Evolutionary conservation across 306 rosid genomes (phyloP).

Genomic region (Delonix regia): DNA sequence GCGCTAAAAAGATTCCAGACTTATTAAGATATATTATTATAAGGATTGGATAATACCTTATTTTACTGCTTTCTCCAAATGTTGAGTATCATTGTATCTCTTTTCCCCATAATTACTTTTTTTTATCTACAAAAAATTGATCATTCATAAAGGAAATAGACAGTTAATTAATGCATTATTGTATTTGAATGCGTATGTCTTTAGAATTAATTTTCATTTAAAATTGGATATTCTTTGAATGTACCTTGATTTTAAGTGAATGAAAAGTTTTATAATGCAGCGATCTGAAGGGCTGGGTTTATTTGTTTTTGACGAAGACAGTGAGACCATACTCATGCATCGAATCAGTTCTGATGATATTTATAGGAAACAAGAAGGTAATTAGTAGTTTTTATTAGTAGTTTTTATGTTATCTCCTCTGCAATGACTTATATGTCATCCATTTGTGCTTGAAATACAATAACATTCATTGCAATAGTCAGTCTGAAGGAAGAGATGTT

Average conservation of each 20-base stretch:
- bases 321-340: constrained; percentile 80
- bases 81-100: constrained; percentile 1
- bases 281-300: constrained; percentile 88
- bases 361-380: constrained; percentile 98
- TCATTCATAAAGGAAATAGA: constrained; percentile 1
- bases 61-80: constrained; percentile 17
- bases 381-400: constrained; percentile 34
- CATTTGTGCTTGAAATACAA: constrained; percentile 1
- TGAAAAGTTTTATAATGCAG: constrained; percentile 53
- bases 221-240: constrained; percentile 15
- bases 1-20: too few relatives aligned
- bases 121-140: background rate
- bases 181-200: constrained; percentile 20
- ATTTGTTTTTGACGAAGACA: constrained; percentile 86
- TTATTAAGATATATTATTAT: constrained; percentile 8
- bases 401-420: constrained; percentile 19
- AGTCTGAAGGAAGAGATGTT: constrained; percentile 27
- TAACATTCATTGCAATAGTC: background rate
- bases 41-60: background rate
- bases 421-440: constrained; percentile 6
- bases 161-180: background rate
- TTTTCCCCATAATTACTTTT: background rate
- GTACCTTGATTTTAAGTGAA: constrained; percentile 25
- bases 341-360: constrained; percentile 81
- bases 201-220: background rate